phyloP scores from a whole-genome alignment of 2,329 filamentous ascomycete species.

The Penicillium frequentans region DNA sequence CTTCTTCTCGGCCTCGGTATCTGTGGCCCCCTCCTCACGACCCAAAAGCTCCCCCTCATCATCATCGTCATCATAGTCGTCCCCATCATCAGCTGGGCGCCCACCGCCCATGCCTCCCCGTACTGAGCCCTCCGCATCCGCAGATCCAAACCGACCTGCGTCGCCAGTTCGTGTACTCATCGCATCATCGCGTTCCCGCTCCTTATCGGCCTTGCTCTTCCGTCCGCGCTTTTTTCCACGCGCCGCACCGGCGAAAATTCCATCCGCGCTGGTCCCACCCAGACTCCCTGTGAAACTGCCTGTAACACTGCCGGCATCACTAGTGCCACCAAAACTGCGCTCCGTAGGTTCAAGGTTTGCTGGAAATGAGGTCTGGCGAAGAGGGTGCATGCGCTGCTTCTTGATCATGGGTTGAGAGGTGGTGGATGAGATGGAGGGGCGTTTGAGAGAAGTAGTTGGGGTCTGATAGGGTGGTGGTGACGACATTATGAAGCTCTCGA shows the following conservation, averaged over 20 bases:
- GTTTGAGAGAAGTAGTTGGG: conserved; percentile 39
- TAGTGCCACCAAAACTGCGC: conserved; percentile 32
- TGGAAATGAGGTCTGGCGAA: conserved; percentile 50
- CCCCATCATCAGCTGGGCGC: conserved; percentile 47
- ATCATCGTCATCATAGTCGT: conserved; percentile 52
- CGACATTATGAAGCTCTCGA: conserved; percentile 31
- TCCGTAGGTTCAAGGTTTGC: conserved; percentile 31
- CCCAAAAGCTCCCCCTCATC: conserved; percentile 48
- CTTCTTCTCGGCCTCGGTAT: conserved; percentile 54
- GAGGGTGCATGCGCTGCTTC: conserved; percentile 45
- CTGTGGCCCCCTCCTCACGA: conserved; percentile 45
- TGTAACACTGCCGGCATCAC: conserved; percentile 43
- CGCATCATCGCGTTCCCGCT: conserved; percentile 34
- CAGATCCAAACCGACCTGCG: conserved; percentile 31
- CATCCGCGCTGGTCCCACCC: conserved; percentile 37
- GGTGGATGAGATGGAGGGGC: conserved; percentile 42
- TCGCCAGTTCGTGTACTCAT: conserved; percentile 26
- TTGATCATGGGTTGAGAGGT: conserved; percentile 32
- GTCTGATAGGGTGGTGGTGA: conserved; percentile 36
- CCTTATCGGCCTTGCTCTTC: conserved; percentile 41
- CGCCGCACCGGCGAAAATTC: conserved; percentile 29
- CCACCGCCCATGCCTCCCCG: conserved; percentile 31
- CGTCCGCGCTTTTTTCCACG: conserved; percentile 37
- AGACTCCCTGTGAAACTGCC: conserved; percentile 45
- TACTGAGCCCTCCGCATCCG: conserved; percentile 36